phyloP scores from a whole-genome alignment of 73 alveolate genomes.

The Paramecium biaurelia region DNA sequence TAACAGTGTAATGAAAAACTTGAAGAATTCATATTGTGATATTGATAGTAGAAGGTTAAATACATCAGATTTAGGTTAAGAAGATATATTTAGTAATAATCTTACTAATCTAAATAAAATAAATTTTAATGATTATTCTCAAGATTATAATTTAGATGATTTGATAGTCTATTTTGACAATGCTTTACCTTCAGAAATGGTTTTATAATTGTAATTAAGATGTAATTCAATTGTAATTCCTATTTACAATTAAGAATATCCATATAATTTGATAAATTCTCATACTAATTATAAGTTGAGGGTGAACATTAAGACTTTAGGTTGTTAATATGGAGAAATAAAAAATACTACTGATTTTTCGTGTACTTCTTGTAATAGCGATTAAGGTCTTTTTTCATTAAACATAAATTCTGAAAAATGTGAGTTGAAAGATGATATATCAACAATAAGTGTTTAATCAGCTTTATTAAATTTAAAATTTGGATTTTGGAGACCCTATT shows the following conservation, averaged over 20 bases:
- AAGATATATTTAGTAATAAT: not conserved
- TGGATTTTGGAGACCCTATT: conserved; percentile 53
- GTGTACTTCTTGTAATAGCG: not conserved
- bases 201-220: not conserved
- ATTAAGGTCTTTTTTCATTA: not conserved
- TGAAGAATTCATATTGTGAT: not conserved
- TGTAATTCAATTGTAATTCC: not conserved
- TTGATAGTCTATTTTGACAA: not conserved
- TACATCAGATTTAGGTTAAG: not conserved
- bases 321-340: not conserved
- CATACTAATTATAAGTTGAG: not conserved
- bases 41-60: not conserved
- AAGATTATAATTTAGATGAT: conserved; percentile 30
- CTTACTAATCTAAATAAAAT: not conserved
- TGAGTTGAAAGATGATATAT: not conserved
- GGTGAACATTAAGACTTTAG: not conserved
- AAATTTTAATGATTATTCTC: not conserved
- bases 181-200: not conserved
- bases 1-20: not conserved
- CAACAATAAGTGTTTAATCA: not conserved
- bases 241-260: not conserved
- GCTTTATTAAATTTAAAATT: not conserved
- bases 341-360: not conserved
- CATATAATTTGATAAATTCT: not conserved
- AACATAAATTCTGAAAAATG: not conserved